Evolutionary conservation across 441 rosid species (phyloP).

Genomic region (Bruguiera hainesii): DNA sequence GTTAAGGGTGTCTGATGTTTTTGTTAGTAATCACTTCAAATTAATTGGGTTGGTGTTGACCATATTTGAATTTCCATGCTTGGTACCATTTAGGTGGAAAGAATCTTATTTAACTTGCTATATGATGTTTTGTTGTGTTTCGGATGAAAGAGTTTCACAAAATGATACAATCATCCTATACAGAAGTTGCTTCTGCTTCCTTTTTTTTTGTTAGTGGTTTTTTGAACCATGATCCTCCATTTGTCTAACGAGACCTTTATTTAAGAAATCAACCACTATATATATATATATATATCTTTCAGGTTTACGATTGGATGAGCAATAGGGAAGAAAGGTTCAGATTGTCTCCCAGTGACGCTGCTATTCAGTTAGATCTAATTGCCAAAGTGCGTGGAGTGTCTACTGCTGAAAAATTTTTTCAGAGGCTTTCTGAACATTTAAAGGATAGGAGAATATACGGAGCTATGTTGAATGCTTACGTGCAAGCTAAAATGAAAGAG

Average conservation of each 20-base stretch:
- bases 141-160: not conserved
- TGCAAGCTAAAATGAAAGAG: constrained; percentile 49
- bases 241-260: not conserved
- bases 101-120: not conserved
- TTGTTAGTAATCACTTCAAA: too few species aligned
- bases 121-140: not conserved
- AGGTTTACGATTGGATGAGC: constrained; percentile 96
- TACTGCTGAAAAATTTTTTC: constrained; percentile 63
- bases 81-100: not conserved
- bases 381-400: constrained; percentile 80
- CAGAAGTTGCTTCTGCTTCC: not conserved
- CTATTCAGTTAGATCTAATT: constrained; percentile 82
- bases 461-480: constrained; percentile 82
- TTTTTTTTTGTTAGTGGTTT: not conserved
- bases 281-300: constrained; percentile 1
- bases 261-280: not conserved
- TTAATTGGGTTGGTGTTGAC: too few species aligned
- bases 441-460: constrained; percentile 85
- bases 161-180: not conserved
- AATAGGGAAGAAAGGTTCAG: constrained; percentile 68
- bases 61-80: too few species aligned
- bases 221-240: not conserved
- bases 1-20: too few species aligned
- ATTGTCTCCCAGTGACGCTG: constrained; percentile 77
- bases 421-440: constrained; percentile 44